phyloP scores from a whole-genome alignment of 257 asterid genomes.

The Solanum habrochaites region DNA sequence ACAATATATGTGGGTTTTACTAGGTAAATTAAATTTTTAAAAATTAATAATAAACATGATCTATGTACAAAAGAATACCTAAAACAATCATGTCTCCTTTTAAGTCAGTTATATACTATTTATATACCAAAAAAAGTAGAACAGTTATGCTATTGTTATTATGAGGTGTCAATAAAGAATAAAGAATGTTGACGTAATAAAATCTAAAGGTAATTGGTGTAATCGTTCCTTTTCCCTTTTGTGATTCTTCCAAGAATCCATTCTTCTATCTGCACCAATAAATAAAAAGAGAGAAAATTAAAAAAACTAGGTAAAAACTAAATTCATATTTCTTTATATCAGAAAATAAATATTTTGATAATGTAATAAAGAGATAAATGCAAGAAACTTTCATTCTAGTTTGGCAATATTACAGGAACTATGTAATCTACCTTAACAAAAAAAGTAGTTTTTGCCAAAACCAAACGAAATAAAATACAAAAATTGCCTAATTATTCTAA shows the following conservation, averaged over 20 bases:
- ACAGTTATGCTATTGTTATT: not conserved
- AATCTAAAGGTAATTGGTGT: not conserved
- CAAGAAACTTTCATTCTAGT: not conserved
- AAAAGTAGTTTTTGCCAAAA: not conserved
- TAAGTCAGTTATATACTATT: not conserved
- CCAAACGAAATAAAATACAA: not conserved
- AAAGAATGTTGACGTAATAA: not conserved
- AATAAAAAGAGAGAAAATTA: not conserved
- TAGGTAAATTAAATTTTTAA: not conserved
- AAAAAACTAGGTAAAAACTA: not conserved
- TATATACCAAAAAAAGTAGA: not conserved
- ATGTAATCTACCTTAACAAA: not conserved
- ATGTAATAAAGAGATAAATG: not conserved
- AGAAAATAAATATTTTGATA: not conserved
- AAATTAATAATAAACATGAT: not conserved
- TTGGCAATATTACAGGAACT: not conserved
- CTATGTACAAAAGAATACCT: not conserved
- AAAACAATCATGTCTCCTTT: not conserved
- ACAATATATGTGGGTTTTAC: too few relatives aligned
- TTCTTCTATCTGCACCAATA: not conserved
- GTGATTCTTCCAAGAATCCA: conserved; percentile 15
- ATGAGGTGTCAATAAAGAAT: not conserved
- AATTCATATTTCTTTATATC: not conserved
- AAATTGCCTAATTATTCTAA: not conserved
- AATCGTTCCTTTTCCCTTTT: conserved; percentile 7